Evolutionary conservation across 768 basidiomycete species (phyloP).

Genomic region (Dioszegia crocea): DNA sequence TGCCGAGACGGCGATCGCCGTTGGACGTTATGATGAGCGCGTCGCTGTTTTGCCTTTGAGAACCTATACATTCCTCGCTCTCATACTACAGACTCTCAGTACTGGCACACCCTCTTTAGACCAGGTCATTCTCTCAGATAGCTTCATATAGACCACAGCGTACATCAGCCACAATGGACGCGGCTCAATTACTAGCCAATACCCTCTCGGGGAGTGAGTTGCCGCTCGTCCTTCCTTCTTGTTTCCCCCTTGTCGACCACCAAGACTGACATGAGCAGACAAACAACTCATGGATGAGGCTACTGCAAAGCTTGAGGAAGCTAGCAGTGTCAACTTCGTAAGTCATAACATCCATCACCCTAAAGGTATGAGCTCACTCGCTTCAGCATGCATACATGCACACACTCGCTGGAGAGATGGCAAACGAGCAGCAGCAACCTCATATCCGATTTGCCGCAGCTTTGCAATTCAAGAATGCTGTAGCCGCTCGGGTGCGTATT

Average conservation of each 20-base stretch:
- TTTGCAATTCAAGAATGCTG: slow-evolving; percentile 90
- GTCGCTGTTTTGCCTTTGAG: not conserved
- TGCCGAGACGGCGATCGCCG: not conserved
- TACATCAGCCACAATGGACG: slow-evolving; percentile 65
- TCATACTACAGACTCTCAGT: too few species aligned
- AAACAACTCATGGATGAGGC: slow-evolving; percentile 85
- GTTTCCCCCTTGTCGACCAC: not conserved
- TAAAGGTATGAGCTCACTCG: slow-evolving; percentile 8
- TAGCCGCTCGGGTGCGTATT: slow-evolving; percentile 69
- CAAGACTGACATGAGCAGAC: slow-evolving; percentile 55
- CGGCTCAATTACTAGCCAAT: slow-evolving; percentile 82
- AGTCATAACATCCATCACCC: slow-evolving; percentile 46
- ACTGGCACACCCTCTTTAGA: too few species aligned
- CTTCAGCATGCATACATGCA: slow-evolving; percentile 87
- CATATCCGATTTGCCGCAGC: slow-evolving; percentile 93
- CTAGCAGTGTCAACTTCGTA: slow-evolving; percentile 84
- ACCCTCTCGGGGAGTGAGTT: slow-evolving; percentile 79
- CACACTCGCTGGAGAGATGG: slow-evolving; percentile 79
- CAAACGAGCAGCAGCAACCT: slow-evolving; percentile 64
- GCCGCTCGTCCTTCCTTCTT: slow-evolving; percentile 13
- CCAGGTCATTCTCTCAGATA: too few species aligned
- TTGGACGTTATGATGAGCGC: not conserved
- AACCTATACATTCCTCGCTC: not conserved
- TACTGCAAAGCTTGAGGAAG: slow-evolving; percentile 79
- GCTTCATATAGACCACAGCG: not conserved